Conservation (phyloP, 2,329 filamentous ascomycete species). For the Tolypocladium inflatum region DNA sequence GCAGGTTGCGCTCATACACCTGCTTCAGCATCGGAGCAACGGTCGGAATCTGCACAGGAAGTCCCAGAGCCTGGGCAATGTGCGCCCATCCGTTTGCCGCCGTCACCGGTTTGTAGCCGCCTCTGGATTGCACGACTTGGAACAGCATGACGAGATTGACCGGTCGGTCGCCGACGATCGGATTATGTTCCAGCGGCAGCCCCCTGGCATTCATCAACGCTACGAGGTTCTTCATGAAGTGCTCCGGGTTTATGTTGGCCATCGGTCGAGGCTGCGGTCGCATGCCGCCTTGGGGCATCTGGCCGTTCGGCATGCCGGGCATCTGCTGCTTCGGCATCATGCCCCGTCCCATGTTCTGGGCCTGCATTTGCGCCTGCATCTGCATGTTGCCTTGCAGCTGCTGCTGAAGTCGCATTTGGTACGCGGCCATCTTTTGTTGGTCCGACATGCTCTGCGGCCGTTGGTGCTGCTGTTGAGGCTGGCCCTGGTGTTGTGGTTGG, state of each 20-base stretch:
- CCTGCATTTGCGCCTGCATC: slow-evolving; percentile 42
- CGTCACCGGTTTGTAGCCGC: slow-evolving; percentile 67
- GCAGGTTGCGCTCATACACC: slow-evolving; percentile 67
- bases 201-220: slow-evolving; percentile 69
- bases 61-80: slow-evolving; percentile 56
- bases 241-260: slow-evolving; percentile 46
- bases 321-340: slow-evolving; percentile 45
- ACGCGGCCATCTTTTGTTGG: slow-evolving; percentile 64
- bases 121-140: slow-evolving; percentile 61
- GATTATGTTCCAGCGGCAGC: slow-evolving; percentile 64
- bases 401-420: slow-evolving; percentile 76
- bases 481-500: slow-evolving; percentile 26
- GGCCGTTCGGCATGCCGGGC: slow-evolving; percentile 43
- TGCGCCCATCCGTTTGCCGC: slow-evolving; percentile 63
- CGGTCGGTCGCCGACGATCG: slow-evolving; percentile 61
- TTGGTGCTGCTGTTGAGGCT: slow-evolving; percentile 35
- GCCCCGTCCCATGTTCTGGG: slow-evolving; percentile 31
- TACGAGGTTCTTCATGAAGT: slow-evolving; percentile 66
- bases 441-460: slow-evolving; percentile 36
- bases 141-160: slow-evolving; percentile 73
- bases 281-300: slow-evolving; percentile 40
- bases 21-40: slow-evolving; percentile 62
- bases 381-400: slow-evolving; percentile 54
- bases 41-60: slow-evolving; percentile 54
- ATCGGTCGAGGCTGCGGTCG: slow-evolving; percentile 39